These are phyloP conservation scores for Plasmodium gaboni DNA, from an alignment of 169 alveolate species.

Conservation along the genomic window DNA sequence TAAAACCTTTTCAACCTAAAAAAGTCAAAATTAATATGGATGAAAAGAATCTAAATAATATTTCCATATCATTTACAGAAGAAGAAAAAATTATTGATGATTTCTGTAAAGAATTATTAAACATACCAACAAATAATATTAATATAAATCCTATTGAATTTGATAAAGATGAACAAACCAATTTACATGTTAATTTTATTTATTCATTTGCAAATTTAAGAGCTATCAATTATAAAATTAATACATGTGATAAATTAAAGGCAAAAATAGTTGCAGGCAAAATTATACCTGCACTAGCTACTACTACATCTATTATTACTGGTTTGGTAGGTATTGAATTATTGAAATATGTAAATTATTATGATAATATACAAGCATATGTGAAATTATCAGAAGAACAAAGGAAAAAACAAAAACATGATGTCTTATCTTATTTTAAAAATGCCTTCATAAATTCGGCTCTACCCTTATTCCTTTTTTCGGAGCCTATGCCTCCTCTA, in stretches of 20 bases:
- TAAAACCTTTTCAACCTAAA: slow-evolving; percentile 80
- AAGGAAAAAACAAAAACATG: slow-evolving; percentile 31
- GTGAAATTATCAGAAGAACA: slow-evolving; percentile 19
- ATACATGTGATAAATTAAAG: slow-evolving; percentile 93
- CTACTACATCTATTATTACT: slow-evolving; percentile 99
- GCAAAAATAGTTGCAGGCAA: slow-evolving; percentile 99
- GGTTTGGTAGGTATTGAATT: slow-evolving; percentile 97
- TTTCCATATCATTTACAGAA: slow-evolving; percentile 72
- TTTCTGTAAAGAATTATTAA: slow-evolving; percentile 39
- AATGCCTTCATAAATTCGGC: slow-evolving; percentile 97
- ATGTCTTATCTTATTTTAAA: slow-evolving; percentile 86
- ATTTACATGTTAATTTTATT: slow-evolving; percentile 98
- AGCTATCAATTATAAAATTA: slow-evolving; percentile 96
- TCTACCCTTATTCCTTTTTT: slow-evolving; percentile 92
- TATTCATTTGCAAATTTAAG: slow-evolving; percentile 97
- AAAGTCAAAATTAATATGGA: slow-evolving; percentile 87
- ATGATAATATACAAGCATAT: slow-evolving; percentile 67
- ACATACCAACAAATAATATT: slow-evolving; percentile 7
- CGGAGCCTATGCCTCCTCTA: slow-evolving; percentile 93
- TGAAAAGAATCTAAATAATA: slow-evolving; percentile 87
- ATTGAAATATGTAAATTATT: slow-evolving; percentile 85
- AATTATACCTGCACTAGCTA: slow-evolving; percentile 99
- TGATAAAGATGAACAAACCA: slow-evolving; percentile 99
- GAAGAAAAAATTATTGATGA: slow-evolving; percentile 49
- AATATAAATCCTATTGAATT: slow-evolving; percentile 84